phyloP scores from a whole-genome alignment of 805 yeast genomes.

The fission yeast (Schizosaccharomyces pombe) region DNA sequence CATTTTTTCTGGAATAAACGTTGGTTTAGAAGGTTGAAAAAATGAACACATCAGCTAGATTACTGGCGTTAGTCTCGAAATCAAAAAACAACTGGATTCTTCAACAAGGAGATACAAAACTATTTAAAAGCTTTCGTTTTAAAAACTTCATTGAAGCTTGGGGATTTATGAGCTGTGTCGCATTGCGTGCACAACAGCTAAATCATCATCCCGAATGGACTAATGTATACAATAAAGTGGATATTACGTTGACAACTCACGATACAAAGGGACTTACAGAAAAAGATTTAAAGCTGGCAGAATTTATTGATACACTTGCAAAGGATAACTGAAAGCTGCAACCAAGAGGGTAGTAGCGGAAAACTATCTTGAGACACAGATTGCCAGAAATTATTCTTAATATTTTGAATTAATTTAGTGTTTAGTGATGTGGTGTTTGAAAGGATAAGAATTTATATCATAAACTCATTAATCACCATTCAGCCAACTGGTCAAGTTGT shows the following conservation, averaged over 20 bases:
- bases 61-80: not conserved
- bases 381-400: too few species aligned
- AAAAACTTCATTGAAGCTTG: not conserved
- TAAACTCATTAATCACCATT: not conserved
- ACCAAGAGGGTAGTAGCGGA: too few species aligned
- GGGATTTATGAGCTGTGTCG: not conserved
- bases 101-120: not conserved
- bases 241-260: not conserved
- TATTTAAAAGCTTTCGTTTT: not conserved
- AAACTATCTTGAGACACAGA: too few species aligned
- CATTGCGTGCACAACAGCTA: not conserved
- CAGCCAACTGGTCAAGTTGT: not conserved
- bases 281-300: not conserved
- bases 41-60: not conserved
- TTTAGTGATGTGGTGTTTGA: too few species aligned
- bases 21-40: too few species aligned
- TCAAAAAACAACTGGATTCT: not conserved
- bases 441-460: not conserved
- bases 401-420: too few species aligned
- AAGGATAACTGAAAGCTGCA: too few species aligned
- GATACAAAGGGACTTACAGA: not conserved
- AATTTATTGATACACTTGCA: not conserved
- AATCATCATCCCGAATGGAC: constrained; percentile 4
- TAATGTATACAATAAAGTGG: constrained; percentile 2
- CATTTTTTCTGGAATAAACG: too few species aligned